Evolutionary conservation across 495 filamentous ascomycete species (phyloP), one percentile per base, ranked within the genome.

Genomic region (Aspergillus diversus): DNA sequence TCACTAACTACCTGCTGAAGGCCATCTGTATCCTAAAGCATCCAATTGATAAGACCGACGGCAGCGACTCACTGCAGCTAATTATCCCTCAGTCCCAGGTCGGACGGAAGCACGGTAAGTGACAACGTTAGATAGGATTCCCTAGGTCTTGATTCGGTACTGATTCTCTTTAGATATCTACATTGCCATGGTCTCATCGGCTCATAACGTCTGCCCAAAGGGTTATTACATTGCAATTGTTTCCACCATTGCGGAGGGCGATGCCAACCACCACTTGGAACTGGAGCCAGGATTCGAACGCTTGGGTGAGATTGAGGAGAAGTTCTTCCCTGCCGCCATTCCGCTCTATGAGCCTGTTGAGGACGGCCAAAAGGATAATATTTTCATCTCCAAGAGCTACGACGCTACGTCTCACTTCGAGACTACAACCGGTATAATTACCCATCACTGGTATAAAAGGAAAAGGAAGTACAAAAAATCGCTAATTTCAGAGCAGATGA

Each of bases 171-270:
- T 67, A 95, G 93, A 99, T 77, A 96, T 99, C 75, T 99, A 99
- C 82, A 92, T 99, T 73, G 94, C 96, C 52, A 87, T 95, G 72
- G 93, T 99, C 65, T 97, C 93, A 7, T 90, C 92, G 33, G 91
- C 94, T 8, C 96, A 98, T 83, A 98, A 96, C 72, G 96, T 98
- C 68, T 98, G 96, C 81, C 95, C 96, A 59, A 97, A 97, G 84
- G 95, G 93, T 47, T 98, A 97, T 85, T 98, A 96, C 81, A 92
- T 99, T 67, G 96, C 95, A 63, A 97, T 97, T 67, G 93, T 99
- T 57, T 96, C 92, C 54, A 99, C 96, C 61, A 97, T 99, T 66
- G 92, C 96, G 67, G 95, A 99, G 83, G 88, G 87, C 46, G 80
- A 86, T 63, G 87, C 89, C 63, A 98, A 99, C 83, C 93, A 96